Evolutionary conservation across 805 yeast genomes (phyloP).

Genomic region (Yamadazyma endophytica): DNA sequence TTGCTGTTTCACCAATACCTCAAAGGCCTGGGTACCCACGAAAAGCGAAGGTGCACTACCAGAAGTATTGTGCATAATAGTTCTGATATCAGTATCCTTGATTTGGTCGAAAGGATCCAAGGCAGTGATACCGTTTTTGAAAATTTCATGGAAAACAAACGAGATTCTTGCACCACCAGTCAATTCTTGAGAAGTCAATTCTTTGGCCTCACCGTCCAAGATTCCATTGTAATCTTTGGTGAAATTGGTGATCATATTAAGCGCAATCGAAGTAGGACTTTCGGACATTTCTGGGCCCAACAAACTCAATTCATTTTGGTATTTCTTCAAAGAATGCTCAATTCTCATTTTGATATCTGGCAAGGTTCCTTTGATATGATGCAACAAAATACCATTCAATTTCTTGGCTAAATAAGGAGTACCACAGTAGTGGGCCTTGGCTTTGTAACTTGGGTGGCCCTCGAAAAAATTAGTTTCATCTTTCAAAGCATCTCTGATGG

Average conservation of each 20-base stretch:
- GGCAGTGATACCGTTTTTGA: constrained; percentile 85
- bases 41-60: constrained; percentile 95
- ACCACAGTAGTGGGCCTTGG: constrained; percentile 95
- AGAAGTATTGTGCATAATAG: constrained; percentile 93
- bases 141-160: constrained; percentile 94
- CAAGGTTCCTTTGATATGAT: constrained; percentile 62
- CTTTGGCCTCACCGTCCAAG: constrained; percentile 88
- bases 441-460: constrained; percentile 83
- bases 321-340: constrained; percentile 78
- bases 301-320: constrained; percentile 68
- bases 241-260: constrained; percentile 88
- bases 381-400: constrained; percentile 79
- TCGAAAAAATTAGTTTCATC: constrained; percentile 83
- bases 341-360: constrained; percentile 93
- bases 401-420: constrained; percentile 96
- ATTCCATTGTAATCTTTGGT: constrained; percentile 88
- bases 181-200: constrained; percentile 80
- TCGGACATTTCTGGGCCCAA: constrained; percentile 90
- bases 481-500: constrained; percentile 80
- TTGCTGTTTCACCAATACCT: constrained; percentile 90
- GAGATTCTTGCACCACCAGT: constrained; percentile 98
- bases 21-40: constrained; percentile 97
- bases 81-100: constrained; percentile 91
- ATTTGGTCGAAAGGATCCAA: constrained; percentile 96
- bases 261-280: constrained; percentile 83